Evolutionary conservation across 345 rosid genomes (phyloP).

Genomic region (Eucalyptus curtisii): DNA sequence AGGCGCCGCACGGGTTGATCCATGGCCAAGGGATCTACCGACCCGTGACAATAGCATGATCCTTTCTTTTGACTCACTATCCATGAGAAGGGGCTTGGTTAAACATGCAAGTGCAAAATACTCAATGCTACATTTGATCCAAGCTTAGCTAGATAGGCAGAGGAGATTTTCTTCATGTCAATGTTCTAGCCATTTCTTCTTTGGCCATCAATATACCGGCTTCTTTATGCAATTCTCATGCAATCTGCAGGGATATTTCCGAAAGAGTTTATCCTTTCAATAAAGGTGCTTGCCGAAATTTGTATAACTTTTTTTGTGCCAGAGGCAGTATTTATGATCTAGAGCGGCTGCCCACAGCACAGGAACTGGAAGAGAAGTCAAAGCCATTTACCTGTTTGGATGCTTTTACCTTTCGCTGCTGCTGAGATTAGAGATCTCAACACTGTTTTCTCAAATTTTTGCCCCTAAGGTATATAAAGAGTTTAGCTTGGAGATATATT

Average conservation of each 20-base stretch:
- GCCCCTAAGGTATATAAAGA: background rate
- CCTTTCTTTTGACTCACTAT: background rate
- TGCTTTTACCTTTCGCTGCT: constrained; percentile 69
- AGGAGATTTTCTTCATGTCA: background rate
- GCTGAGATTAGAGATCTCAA: background rate
- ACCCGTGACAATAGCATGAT: too few species aligned
- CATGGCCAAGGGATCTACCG: too few species aligned
- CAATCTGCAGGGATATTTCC: constrained; percentile 48
- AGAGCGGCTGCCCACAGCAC: constrained; percentile 52
- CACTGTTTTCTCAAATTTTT: background rate
- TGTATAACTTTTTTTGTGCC: constrained; percentile 46
- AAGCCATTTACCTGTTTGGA: constrained; percentile 68
- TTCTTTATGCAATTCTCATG: background rate
- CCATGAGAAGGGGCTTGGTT: background rate
- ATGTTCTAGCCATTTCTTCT: background rate
- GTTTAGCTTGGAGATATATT: background rate
- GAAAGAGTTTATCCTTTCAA: constrained; percentile 83
- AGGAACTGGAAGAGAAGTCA: constrained; percentile 56
- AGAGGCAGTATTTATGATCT: constrained; percentile 20
- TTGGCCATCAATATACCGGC: background rate
- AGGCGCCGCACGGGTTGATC: too few species aligned
- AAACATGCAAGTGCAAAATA: background rate
- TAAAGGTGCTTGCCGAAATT: constrained; percentile 56
- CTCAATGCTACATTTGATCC: background rate
- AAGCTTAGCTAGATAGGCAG: background rate